Evolutionary conservation across 805 yeast species (phyloP).

Genomic region (Lachancea sp.): DNA sequence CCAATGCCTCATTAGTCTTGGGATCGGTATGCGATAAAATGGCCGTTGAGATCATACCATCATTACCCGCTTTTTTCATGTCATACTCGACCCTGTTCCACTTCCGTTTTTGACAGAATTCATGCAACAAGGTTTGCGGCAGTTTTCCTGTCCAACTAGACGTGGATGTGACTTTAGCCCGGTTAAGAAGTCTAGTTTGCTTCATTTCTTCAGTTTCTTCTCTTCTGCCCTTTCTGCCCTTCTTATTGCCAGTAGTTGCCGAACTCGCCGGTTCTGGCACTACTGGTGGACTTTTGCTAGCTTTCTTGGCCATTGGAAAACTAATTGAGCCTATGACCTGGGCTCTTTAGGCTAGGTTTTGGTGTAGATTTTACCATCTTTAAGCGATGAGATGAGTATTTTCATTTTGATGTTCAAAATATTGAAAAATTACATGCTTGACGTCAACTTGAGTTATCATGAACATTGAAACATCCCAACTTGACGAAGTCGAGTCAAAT

Average conservation of each 20-base stretch:
- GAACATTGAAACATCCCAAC: background rate
- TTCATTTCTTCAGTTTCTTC: slow-evolving; percentile 14
- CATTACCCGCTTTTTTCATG: slow-evolving; percentile 44
- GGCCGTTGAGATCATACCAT: slow-evolving; percentile 62
- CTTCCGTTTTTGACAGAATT: slow-evolving; percentile 77
- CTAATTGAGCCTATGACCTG: background rate
- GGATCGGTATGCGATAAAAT: slow-evolving; percentile 70
- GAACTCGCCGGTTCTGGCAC: slow-evolving; percentile 1
- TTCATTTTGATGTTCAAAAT: background rate
- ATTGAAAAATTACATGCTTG: background rate
- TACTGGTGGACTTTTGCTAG: slow-evolving; percentile 10
- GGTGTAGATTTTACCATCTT: background rate
- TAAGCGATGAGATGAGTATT: background rate
- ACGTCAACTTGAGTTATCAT: background rate
- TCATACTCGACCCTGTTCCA: slow-evolving; percentile 86
- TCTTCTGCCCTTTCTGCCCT: slow-evolving; percentile 15
- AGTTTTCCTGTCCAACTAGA: slow-evolving; percentile 92
- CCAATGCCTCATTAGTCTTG: slow-evolving; percentile 62
- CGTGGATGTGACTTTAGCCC: slow-evolving; percentile 55
- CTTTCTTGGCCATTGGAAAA: slow-evolving; percentile 21
- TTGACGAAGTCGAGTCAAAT: background rate
- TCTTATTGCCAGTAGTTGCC: slow-evolving; percentile 15
- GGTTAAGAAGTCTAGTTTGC: slow-evolving; percentile 28
- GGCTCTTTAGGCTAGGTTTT: background rate
- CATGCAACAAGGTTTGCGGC: slow-evolving; percentile 81